Base-by-base conservation (phyloP, 2,329 filamentous ascomycete species). In the Neurospora crassa region DNA sequence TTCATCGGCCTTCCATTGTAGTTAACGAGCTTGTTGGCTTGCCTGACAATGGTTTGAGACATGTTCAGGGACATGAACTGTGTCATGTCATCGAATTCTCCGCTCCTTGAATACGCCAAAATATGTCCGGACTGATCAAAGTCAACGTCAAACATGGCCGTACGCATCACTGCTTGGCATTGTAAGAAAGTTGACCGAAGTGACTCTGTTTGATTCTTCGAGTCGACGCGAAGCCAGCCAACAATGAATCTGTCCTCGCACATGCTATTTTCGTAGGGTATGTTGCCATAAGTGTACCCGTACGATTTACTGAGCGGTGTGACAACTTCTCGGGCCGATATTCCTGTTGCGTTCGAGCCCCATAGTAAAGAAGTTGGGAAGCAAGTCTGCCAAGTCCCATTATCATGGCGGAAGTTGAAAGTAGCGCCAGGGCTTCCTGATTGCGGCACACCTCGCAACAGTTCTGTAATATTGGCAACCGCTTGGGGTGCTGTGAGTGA, bases 101-200 rank as follows among this genome's bases (percentile, higher is more conserved):
- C 45, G 1, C 2, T n/a, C 81, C 6, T 85, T 87, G 73, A n/a
- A n/a, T 79, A 76, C 0, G 71, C 73, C 0, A 78, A 12, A 0
- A 83, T 72, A 18, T 77, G 71, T 0, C 81, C 81, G 0, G 59
- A 1, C 0, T 34, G 0, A 34, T 82, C 78, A 0, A 82, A 72
- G 0, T 77, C 78, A 0, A 82, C 71, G 4, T 81, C 75, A 73
- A 83, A 82, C 67, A 77, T 74, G 0, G 78, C 79, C 0, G 79
- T 80, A n/a, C 77, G 68, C 1, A 82, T 77, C 0, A 73, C n/a
- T 0, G 69, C 24, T 10, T 43, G 6, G 24, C 71, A 73, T 2
- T 41, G 1, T 3, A 73, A 10, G 5, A 71, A 59, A 6, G 37
- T 42, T 6, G 70, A 68, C 14, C 37, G 11, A n/a, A n/a, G n/a